Base-by-base conservation (phyloP, 495 filamentous ascomycete genomes). In the Aspergillus funiculosus region DNA sequence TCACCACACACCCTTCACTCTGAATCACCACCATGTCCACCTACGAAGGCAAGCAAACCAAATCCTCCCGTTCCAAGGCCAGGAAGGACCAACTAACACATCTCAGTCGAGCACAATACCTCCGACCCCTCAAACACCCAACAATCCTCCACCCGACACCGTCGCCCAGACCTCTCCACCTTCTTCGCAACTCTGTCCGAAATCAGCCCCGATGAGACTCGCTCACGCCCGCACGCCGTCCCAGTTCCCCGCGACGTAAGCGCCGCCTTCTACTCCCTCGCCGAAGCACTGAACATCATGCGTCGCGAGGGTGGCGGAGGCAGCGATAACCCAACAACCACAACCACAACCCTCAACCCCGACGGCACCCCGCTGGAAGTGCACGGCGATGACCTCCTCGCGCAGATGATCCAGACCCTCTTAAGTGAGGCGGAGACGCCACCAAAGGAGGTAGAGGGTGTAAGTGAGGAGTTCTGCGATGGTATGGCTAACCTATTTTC, bases 111-210 rank as follows among this genome's bases (percentile, higher is more conserved):
- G 64, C 90, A 96, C 73, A 85, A 83, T 60, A 86, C 69, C 20
- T 59, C 62, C 28, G 62, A 70, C 46, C 71, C 68, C 40, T 58
- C 68, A 70, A 34, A 15, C 35, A 13, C 37, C 13, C 25, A 36
- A 24, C 29, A 34, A 31, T 4, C 38, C 10, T 14, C 26, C 21
- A 24, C 45, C 27, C 69, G 52, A 54, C 70, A 55, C 46, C 82
- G 81, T 38, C 86, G 86, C 35, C 80, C 88, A 27, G 87, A 94
- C 68, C 84, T 95, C 66, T 83, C 84, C 35, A 86, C 83, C 63
- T 96, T 97, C 79, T 89, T 85, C 71, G 71, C 82, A 31, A 81
- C 83, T 37, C 81, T 94, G 39, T 69, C 74, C 55, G 77, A 83
- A 53, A 73, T 78, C 45, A 78, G 86, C 48, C 67, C 73, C 10